A percentile compares a stretch with the other conserved stretches of the same genome.
phyloP scores from a whole-genome alignment of 23 red algal species.

The Cyanidium caldarium region DNA sequence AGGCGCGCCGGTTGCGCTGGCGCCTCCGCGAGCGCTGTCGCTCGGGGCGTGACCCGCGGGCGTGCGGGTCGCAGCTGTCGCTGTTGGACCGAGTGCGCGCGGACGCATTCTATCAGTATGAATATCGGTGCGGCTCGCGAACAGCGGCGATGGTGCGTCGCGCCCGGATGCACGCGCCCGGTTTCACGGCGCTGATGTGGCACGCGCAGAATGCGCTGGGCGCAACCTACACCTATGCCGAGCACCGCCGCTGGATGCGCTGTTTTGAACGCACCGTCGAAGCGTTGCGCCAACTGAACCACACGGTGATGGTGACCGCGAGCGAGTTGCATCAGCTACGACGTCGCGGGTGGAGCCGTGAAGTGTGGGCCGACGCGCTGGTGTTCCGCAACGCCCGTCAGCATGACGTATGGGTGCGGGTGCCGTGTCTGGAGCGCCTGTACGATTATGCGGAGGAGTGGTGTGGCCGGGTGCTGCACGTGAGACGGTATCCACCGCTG shows the following conservation, averaged over 20 bases:
- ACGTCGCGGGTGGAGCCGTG: conserved; percentile 30
- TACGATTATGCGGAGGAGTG: no score
- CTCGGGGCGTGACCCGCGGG: neutral
- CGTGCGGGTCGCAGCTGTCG: neutral
- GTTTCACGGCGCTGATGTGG: conserved; percentile 42
- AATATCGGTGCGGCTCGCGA: neutral
- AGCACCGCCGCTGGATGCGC: neutral
- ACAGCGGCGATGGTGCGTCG: neutral
- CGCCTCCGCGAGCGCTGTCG: no score
- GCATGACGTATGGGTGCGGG: neutral
- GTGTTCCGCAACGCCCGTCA: conserved; percentile 24
- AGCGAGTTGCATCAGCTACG: conserved; percentile 45
- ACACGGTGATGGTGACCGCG: conserved; percentile 30
- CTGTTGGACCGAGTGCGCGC: neutral
- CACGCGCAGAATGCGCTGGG: conserved; percentile 52
- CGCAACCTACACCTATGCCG: neutral
- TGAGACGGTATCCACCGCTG: no score
- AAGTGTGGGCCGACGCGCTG: conserved; percentile 27
- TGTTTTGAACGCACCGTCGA: neutral
- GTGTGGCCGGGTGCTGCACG: no score
- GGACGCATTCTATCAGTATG: neutral
- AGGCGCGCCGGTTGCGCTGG: no score
- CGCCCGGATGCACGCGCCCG: neutral
- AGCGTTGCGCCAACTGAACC: conserved; percentile 4
- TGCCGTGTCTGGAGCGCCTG: neutral